phyloP scores from a whole-genome alignment of 2,329 filamentous ascomycete genomes.

The Fusarium palustre region DNA sequence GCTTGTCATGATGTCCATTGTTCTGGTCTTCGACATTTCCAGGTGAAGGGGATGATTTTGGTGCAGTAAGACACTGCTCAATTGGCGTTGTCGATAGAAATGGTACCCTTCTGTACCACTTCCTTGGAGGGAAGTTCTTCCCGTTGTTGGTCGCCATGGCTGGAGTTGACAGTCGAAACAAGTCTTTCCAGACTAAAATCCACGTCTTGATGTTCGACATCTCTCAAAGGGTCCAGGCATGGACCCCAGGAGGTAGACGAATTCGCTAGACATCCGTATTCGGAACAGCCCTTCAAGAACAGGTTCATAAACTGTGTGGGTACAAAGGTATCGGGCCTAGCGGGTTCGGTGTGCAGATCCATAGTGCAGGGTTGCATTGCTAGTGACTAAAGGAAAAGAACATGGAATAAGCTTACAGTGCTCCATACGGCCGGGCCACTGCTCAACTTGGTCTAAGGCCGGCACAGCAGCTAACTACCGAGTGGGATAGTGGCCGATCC shows the following conservation, averaged over 20 bases:
- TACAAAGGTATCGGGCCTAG: neutral
- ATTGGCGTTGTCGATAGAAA: conserved; percentile 44
- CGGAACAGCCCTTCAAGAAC: neutral
- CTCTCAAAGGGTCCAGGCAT: neutral
- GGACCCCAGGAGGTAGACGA: neutral
- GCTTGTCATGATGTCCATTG: neutral
- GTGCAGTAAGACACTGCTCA: neutral
- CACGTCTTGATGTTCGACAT: neutral
- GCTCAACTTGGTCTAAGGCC: neutral
- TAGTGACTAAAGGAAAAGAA: neutral
- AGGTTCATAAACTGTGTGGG: neutral
- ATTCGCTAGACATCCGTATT: neutral
- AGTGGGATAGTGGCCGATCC: neutral
- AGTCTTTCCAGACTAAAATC: neutral
- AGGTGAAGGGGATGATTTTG: conserved; percentile 8
- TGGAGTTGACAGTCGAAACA: neutral
- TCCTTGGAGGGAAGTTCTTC: conserved; percentile 46
- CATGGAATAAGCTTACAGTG: neutral
- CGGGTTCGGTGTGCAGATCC: neutral
- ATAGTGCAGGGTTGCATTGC: neutral
- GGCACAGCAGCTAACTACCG: neutral
- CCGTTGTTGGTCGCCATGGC: conserved; percentile 43
- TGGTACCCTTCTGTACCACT: conserved; percentile 50
- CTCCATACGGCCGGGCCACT: neutral
- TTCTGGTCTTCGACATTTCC: conserved; percentile 10